Evolutionary conservation across 306 rosid genomes (phyloP).

Genomic region (Dalbergia oliveri): DNA sequence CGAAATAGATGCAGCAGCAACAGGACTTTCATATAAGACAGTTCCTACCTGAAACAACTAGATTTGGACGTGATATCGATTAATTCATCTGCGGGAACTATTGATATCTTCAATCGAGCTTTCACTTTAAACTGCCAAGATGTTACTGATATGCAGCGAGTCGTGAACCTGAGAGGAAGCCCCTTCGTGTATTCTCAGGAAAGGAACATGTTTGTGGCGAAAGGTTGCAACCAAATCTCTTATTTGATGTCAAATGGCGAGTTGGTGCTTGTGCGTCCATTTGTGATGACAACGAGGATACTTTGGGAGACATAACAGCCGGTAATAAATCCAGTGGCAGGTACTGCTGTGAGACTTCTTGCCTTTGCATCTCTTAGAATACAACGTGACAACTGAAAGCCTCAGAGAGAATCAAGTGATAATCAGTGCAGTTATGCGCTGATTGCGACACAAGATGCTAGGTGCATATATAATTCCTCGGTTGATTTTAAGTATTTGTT

Average conservation of each 20-base stretch:
- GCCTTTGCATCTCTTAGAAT: constrained; percentile 15
- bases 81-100: background rate
- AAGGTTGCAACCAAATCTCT: constrained; percentile 42
- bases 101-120: constrained; percentile 15
- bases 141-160: background rate
- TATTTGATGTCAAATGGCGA: constrained; percentile 36
- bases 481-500: background rate
- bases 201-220: constrained; percentile 16
- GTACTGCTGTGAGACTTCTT: constrained; percentile 38
- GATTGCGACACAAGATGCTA: background rate
- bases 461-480: background rate
- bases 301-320: background rate
- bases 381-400: background rate
- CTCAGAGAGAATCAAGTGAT: background rate
- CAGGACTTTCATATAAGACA: background rate
- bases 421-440: constrained; percentile 33
- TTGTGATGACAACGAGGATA: constrained; percentile 19
- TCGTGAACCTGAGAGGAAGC: constrained; percentile 22
- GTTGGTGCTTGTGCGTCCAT: constrained; percentile 52
- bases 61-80: constrained; percentile 12
- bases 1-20: background rate
- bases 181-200: constrained; percentile 25
- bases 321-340: constrained; percentile 34
- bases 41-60: background rate
- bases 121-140: background rate